phyloP scores from a whole-genome alignment of 2,329 filamentous ascomycete species.

The Ramularia endophylla region DNA sequence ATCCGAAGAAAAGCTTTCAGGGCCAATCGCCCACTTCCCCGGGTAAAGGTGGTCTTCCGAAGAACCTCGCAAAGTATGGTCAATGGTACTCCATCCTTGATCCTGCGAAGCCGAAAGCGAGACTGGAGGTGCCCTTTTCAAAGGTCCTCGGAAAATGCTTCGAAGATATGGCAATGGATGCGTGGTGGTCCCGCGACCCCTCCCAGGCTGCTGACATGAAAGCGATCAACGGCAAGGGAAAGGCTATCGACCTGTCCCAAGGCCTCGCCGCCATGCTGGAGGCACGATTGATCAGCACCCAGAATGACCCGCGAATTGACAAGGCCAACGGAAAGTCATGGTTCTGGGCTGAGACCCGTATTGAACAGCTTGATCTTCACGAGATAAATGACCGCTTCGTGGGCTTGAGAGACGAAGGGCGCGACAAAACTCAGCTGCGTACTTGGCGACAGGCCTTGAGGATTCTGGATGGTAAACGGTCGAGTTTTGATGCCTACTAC shows the following conservation, averaged over 20 bases:
- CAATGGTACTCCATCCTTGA: conserved; percentile 48
- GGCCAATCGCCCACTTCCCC: conserved; percentile 22
- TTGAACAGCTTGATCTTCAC: conserved; percentile 50
- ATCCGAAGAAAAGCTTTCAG: conserved; percentile 28
- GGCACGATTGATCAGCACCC: conserved; percentile 43
- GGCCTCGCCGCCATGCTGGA: conserved; percentile 44
- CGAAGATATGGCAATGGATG: conserved; percentile 44
- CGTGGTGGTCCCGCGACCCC: conserved; percentile 39
- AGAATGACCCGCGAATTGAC: conserved; percentile 45
- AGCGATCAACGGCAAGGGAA: conserved; percentile 14
- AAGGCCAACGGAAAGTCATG: conserved; percentile 37
- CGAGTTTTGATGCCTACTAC: conserved; percentile 21
- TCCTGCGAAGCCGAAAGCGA: conserved; percentile 34
- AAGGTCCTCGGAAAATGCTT: conserved; percentile 51
- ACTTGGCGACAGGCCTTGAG: conserved; percentile 24
- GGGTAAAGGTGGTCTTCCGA: conserved; percentile 11
- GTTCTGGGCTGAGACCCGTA: conserved; percentile 54
- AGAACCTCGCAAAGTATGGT: conserved; percentile 36
- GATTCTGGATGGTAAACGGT: conserved; percentile 24
- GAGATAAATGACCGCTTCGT: conserved; percentile 17
- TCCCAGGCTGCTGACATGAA: conserved; percentile 11
- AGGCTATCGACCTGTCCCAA: conserved; percentile 11
- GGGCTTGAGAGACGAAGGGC: conserved; percentile 14
- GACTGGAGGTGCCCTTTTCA: conserved; percentile 42
- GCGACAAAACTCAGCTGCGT: conserved; percentile 16